Base-by-base conservation (phyloP, 129 eudicot species). In the Sambucus nigra region DNA sequence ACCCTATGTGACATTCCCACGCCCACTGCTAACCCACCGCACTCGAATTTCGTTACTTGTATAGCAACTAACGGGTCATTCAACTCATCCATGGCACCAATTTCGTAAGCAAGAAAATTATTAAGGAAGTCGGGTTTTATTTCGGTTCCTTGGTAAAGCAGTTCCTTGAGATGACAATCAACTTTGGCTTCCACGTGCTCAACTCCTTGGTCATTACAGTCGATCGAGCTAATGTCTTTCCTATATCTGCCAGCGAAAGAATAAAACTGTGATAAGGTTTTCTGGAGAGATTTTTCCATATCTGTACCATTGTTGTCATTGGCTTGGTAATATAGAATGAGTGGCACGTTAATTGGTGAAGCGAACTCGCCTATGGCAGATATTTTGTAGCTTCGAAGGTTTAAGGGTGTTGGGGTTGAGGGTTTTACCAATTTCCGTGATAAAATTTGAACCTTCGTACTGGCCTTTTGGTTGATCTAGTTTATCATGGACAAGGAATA, bases 1-100 rank as follows among this genome's bases (percentile, higher is more conserved):
- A 71, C 28, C 69, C 71, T 63, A 41, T 76, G 83, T 6, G 78
- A 47, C 58, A 67, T 51, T 32, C 72, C 71, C 41, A 71, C 26
- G 14, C 72, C 74, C 33, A 76, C 17, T 2, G 72, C 68, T 12
- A 61, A 51, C 20, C 83, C 78, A 44, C 83, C 83, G 53, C 83
- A 76, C 15, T 72, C 64, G 12, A 71, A 76, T 31, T 38, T 44
- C 8, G 74, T 76, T 28, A 72, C 57, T 64, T 76, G 75, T 29
- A 72, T 18, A 2, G 55, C 55, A 6, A 76, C 24, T 47, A 69
- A 47, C 15, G 80, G 80, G 32, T 64, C 69, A 14, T 22, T 39
- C 0, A n/a, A 41, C 42, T 75, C 80, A 48, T 69, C 80, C 8
- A 35, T 57, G 16, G 32, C 55, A 1, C 71, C 61, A 53, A 63